These are phyloP conservation scores for Phanerochaete carnosa DNA, from an alignment of 768 basidiomycete species.

Conservation along the genomic window DNA sequence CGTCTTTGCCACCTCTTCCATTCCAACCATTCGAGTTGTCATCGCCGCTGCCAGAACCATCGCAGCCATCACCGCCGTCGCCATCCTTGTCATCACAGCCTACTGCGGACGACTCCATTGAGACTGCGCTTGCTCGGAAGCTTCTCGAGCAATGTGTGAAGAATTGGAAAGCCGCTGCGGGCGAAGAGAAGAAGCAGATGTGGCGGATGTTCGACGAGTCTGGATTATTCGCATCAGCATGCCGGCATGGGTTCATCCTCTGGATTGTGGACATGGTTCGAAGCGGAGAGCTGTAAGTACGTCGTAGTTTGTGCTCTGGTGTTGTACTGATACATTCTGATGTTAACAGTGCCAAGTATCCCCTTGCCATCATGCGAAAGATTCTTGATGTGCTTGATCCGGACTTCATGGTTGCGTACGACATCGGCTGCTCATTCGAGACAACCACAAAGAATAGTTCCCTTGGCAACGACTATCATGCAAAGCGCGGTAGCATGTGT, in stretches of 20 bases:
- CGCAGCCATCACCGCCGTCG: too few relatives aligned
- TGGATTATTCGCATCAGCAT: constrained; percentile 32
- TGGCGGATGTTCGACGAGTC: constrained; percentile 36
- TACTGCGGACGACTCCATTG: too few relatives aligned
- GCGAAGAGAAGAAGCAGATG: constrained; percentile 29
- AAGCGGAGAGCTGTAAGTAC: constrained; percentile 21
- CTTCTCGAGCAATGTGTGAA: constrained; percentile 21
- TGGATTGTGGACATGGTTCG: constrained; percentile 17
- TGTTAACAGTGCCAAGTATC: constrained; percentile 20
- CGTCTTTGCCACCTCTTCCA: too few relatives aligned
- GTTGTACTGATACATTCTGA: too few relatives aligned
- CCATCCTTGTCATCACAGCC: too few relatives aligned
- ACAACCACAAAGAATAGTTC: constrained; percentile 10
- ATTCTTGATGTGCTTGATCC: background rate
- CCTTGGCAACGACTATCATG: constrained; percentile 7
- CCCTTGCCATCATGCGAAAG: constrained; percentile 14
- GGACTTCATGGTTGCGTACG: constrained; percentile 4
- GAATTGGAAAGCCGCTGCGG: constrained; percentile 30
- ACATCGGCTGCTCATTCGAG: constrained; percentile 20
- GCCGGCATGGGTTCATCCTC: constrained; percentile 17
- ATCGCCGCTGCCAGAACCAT: too few relatives aligned
- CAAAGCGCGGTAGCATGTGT: background rate
- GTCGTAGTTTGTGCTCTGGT: background rate
- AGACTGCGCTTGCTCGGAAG: background rate
- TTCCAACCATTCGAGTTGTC: too few relatives aligned